Conservation (phyloP, 306 rosid genomes). For the Rosa lucieae region DNA sequence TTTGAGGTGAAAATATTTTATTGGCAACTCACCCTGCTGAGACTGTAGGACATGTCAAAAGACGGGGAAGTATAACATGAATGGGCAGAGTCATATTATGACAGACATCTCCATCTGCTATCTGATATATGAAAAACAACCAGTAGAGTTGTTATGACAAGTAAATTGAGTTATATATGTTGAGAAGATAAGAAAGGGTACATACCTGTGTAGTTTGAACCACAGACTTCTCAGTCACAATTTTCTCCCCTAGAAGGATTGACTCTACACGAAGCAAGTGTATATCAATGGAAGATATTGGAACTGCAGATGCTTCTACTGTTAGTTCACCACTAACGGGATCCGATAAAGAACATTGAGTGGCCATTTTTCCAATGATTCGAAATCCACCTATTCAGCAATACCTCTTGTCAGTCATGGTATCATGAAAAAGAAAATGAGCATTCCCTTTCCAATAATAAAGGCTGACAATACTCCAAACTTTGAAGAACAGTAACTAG, state of each 20-base stretch:
- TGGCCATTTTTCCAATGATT: slow-evolving; percentile 76
- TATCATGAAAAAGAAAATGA: slow-evolving; percentile 4
- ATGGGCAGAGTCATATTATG: slow-evolving; percentile 68
- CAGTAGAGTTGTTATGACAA: slow-evolving; percentile 5
- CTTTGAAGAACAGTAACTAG: neutral
- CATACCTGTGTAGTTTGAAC: slow-evolving; percentile 88
- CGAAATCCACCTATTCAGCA: slow-evolving; percentile 78
- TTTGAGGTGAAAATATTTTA: neutral
- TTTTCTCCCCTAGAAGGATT: slow-evolving; percentile 82
- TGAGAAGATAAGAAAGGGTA: slow-evolving; percentile 16
- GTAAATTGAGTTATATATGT: slow-evolving; percentile 6
- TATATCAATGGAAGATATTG: slow-evolving; percentile 75
- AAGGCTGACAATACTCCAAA: slow-evolving; percentile 1
- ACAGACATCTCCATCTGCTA: slow-evolving; percentile 88
- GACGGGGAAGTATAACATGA: slow-evolving; percentile 79
- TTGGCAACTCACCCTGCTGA: slow-evolving; percentile 71
- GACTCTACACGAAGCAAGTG: slow-evolving; percentile 86
- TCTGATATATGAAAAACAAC: slow-evolving; percentile 41
- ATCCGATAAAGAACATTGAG: slow-evolving; percentile 72
- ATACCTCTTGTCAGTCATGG: slow-evolving; percentile 26
- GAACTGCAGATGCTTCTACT: slow-evolving; percentile 80
- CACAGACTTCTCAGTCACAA: slow-evolving; percentile 72
- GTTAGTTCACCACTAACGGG: slow-evolving; percentile 80
- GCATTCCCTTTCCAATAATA: neutral
- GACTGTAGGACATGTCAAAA: slow-evolving; percentile 84